Conservation (phyloP, 768 basidiomycete genomes). For the Mycena epipterygia region DNA sequence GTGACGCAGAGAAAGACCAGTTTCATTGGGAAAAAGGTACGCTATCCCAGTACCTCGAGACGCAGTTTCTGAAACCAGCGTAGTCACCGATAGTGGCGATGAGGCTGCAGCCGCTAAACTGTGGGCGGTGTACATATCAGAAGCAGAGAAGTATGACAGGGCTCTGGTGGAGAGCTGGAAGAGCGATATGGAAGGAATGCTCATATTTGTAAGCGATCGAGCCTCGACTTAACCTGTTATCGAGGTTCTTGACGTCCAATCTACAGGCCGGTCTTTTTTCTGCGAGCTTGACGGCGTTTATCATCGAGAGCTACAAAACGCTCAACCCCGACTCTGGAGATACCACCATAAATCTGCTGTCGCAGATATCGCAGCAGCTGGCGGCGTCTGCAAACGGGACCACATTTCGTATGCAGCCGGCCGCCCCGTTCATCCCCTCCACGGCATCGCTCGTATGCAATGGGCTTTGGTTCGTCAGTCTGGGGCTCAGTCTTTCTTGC, state of each 20-base stretch:
- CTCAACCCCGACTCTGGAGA: background rate
- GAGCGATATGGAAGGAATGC: background rate
- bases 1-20: too few relatives aligned
- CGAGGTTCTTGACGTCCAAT: background rate
- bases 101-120: too few relatives aligned
- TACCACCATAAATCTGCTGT: background rate
- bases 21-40: too few relatives aligned
- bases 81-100: too few relatives aligned
- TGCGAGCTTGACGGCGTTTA: constrained; percentile 6
- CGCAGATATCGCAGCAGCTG: constrained; percentile 8
- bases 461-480: constrained; percentile 8
- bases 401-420: too few relatives aligned
- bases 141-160: background rate
- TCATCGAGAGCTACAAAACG: constrained; percentile 19
- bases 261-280: constrained; percentile 20
- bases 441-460: constrained; percentile 8
- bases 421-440: background rate
- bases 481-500: constrained; percentile 7
- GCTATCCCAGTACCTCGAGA: too few relatives aligned
- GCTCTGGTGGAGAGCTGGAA: background rate
- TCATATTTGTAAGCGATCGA: background rate
- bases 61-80: too few relatives aligned
- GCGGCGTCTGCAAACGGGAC: constrained; percentile 3
- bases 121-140: too few relatives aligned
- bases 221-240: background rate